Percentiles rank a stretch among this genome's conserved stretches.
Conservation (phyloP, 2,329 filamentous ascomycete genomes). For the Xylariaceae sp. region DNA sequence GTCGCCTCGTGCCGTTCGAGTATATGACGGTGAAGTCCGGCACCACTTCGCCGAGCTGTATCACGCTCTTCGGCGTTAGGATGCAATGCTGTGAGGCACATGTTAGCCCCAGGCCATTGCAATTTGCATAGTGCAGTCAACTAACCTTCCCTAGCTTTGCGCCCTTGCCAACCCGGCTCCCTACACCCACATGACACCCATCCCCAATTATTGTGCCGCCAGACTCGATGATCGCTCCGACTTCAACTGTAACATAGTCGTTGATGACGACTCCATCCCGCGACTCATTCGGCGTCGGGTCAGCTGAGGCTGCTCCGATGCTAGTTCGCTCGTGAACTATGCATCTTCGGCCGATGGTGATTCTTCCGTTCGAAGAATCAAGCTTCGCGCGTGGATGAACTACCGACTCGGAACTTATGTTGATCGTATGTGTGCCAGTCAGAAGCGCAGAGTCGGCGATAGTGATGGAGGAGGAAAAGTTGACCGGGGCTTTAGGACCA, state of each 20-base stretch:
- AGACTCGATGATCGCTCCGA: conserved; percentile 65
- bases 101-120: neutral
- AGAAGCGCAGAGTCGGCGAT: conserved; percentile 69
- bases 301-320: conserved; percentile 54
- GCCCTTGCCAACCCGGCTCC: conserved; percentile 64
- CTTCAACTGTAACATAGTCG: conserved; percentile 69
- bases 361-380: conserved; percentile 77
- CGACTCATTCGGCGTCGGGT: conserved; percentile 40
- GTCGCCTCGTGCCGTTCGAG: conserved; percentile 65
- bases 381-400: conserved; percentile 87
- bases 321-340: conserved; percentile 76
- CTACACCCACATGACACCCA: conserved; percentile 65
- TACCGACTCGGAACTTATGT: conserved; percentile 77
- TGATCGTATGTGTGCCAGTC: conserved; percentile 78
- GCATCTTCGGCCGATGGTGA: conserved; percentile 81
- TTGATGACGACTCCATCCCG: conserved; percentile 61
- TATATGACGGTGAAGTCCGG: conserved; percentile 74
- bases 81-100: conserved; percentile 66
- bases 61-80: conserved; percentile 67
- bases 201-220: conserved; percentile 68
- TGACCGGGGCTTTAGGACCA: conserved; percentile 66
- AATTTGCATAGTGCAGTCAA: neutral
- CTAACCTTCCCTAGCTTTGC: conserved; percentile 68
- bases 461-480: conserved; percentile 64
- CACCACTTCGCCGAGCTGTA: conserved; percentile 64